A percentile compares a stretch with the other conserved stretches of the same genome.
Conservation (phyloP, 208 protist genomes). For the Blastocrithidia nonstop region DNA sequence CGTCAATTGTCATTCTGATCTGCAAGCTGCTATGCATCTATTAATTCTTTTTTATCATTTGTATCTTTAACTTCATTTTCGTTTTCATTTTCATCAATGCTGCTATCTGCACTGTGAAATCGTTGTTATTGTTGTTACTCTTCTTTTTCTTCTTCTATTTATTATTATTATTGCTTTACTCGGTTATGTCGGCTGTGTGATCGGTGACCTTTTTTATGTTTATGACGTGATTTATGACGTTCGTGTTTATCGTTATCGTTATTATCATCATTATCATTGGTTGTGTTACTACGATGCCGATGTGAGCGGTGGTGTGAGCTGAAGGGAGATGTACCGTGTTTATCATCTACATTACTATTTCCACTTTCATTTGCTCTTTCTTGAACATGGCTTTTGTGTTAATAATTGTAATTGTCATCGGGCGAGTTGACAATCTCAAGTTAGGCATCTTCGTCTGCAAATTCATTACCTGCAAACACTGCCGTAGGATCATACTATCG, state of each 20-base stretch:
- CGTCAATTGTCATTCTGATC: neutral
- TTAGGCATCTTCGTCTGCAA: conserved; percentile 7
- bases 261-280: neutral
- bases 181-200: conserved; percentile 4
- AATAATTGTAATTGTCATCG: neutral
- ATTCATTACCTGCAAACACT: conserved; percentile 7
- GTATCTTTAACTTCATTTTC: conserved; percentile 2
- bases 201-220: conserved; percentile 4
- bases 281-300: neutral
- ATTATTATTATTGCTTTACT: too few species aligned
- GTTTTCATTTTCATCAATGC: conserved; percentile 8
- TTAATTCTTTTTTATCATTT: neutral
- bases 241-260: neutral
- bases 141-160: too few species aligned
- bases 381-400: neutral
- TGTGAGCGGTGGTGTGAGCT: conserved; percentile 1
- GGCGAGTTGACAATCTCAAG: conserved; percentile 4
- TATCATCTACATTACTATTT: conserved; percentile 5
- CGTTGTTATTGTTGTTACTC: neutral
- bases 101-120: too few species aligned
- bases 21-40: neutral
- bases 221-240: neutral
- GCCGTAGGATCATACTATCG: conserved; percentile 8
- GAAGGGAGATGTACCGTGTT: too few species aligned
- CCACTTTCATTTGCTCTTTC: conserved; percentile 4